phyloP scores from a whole-genome alignment of 345 rosid species.

The Lumnitzera littorea region DNA sequence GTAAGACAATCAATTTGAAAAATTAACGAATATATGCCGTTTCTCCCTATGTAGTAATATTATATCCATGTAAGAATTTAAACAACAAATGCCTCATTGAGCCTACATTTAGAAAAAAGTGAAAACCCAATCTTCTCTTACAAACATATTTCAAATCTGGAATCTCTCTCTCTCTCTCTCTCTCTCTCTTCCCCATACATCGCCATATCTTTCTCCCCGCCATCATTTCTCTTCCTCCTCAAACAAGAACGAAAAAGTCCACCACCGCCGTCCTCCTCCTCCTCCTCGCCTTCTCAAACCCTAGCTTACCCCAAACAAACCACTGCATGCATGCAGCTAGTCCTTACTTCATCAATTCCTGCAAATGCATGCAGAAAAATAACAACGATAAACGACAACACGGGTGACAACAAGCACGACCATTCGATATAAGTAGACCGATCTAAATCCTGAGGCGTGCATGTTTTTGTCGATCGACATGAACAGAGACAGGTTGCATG shows the following conservation, averaged over 20 bases:
- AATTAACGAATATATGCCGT: too few species aligned
- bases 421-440: too few species aligned
- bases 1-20: too few species aligned
- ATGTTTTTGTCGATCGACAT: slow-evolving; percentile 14
- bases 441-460: too few species aligned
- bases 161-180: background rate
- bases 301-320: background rate
- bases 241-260: background rate
- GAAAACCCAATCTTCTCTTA: too few species aligned
- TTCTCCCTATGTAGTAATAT: too few species aligned
- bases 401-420: too few species aligned
- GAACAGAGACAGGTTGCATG: slow-evolving; percentile 26
- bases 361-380: background rate
- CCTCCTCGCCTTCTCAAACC: background rate
- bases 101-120: too few species aligned
- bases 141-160: background rate
- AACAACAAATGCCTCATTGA: too few species aligned
- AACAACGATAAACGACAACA: too few species aligned
- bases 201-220: slow-evolving; percentile 60
- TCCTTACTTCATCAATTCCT: background rate
- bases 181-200: slow-evolving; percentile 14
- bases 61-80: too few species aligned
- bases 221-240: slow-evolving; percentile 37
- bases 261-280: background rate
- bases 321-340: background rate